phyloP scores from a whole-genome alignment of 2,329 filamentous ascomycete genomes.

The Nothophoma quercina region DNA sequence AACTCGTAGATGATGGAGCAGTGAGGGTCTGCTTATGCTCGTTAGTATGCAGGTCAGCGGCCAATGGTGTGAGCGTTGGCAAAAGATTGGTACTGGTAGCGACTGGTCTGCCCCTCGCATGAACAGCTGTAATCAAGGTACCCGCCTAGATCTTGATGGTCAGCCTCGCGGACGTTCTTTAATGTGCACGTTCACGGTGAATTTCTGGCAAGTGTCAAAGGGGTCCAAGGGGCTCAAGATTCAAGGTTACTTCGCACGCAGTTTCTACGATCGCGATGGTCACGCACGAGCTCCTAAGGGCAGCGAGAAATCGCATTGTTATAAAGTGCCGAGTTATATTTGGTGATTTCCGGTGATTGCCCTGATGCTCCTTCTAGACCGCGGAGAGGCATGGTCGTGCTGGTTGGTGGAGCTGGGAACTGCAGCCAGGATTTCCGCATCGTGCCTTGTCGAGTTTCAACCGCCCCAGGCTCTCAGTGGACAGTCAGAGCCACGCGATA shows the following conservation, averaged over 20 bases:
- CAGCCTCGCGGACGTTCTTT: background rate
- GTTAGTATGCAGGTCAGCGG: background rate
- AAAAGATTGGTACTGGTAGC: conserved; percentile 3
- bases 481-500: conserved; percentile 15
- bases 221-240: conserved; percentile 3
- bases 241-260: too few species aligned
- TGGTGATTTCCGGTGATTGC: conserved; percentile 16
- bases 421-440: conserved; percentile 26
- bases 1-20: background rate
- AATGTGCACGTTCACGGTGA: background rate
- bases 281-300: conserved; percentile 2
- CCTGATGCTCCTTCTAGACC: conserved; percentile 16
- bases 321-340: conserved; percentile 5
- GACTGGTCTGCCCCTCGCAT: conserved; percentile 16
- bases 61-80: background rate
- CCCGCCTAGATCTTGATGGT: background rate
- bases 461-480: conserved; percentile 21
- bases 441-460: conserved; percentile 31
- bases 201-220: conserved; percentile 4
- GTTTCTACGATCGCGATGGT: conserved; percentile 6
- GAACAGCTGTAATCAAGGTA: conserved; percentile 10
- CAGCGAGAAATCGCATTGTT: conserved; percentile 12
- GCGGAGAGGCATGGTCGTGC: conserved; percentile 1
- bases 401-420: conserved; percentile 31
- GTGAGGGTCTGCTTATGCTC: background rate